phyloP scores from a whole-genome alignment of 169 alveolate genomes.

The Plasmodium vinckei region DNA sequence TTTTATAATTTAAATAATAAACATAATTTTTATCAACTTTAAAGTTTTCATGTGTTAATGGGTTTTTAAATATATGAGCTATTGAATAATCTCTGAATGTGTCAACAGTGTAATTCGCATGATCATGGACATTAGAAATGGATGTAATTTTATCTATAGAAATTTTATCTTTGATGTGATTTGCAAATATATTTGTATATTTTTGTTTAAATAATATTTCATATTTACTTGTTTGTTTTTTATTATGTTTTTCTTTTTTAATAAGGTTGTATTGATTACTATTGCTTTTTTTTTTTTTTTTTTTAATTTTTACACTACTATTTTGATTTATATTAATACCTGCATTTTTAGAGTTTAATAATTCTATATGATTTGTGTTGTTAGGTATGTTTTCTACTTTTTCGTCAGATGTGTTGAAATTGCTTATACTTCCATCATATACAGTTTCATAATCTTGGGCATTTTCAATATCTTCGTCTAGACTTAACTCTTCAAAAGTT shows the following conservation, averaged over 20 bases:
- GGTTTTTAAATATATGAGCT: constrained; percentile 34
- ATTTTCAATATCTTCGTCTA: constrained; percentile 18
- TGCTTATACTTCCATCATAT: constrained; percentile 16
- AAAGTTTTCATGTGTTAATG: constrained; percentile 29
- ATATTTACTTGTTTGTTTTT: constrained; percentile 70
- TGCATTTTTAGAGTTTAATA: neutral
- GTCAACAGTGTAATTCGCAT: constrained; percentile 65
- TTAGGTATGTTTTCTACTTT: constrained; percentile 4
- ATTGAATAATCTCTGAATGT: constrained; percentile 40
- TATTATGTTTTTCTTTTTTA: constrained; percentile 57
- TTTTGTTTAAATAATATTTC: constrained; percentile 70
- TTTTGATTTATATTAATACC: neutral
- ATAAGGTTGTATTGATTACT: constrained; percentile 15
- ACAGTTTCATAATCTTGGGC: constrained; percentile 29
- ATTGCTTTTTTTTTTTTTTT: constrained; percentile 9
- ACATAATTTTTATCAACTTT: constrained; percentile 72
- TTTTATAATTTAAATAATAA: constrained; percentile 54
- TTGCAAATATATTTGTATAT: constrained; percentile 50
- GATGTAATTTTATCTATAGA: constrained; percentile 65
- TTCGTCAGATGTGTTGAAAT: neutral
- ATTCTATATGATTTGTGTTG: neutral
- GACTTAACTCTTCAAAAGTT: constrained; percentile 31
- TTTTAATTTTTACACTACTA: neutral
- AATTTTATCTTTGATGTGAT: constrained; percentile 42
- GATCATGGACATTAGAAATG: constrained; percentile 47